These are phyloP conservation scores for Lachnellula arida DNA, from an alignment of 2,329 filamentous ascomycete genomes.

Conservation along the genomic window DNA sequence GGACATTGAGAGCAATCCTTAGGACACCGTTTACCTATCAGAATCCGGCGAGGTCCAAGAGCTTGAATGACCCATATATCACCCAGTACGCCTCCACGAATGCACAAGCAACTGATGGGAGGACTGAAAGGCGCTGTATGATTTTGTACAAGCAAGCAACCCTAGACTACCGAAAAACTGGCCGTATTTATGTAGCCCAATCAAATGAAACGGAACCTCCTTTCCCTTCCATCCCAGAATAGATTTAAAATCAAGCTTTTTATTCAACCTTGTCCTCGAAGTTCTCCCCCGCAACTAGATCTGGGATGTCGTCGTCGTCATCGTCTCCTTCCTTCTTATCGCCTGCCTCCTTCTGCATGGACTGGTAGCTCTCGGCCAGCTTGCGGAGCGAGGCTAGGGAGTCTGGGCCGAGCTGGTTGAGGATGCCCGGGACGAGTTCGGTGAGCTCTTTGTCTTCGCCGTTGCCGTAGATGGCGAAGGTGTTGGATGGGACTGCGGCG, in stretches of 20 bases:
- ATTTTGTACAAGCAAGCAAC: slow-evolving; percentile 32
- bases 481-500: slow-evolving; percentile 95
- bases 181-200: slow-evolving; percentile 21
- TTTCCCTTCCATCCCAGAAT: slow-evolving; percentile 5
- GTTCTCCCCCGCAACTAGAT: slow-evolving; percentile 94
- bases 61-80: too few species aligned
- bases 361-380: slow-evolving; percentile 99
- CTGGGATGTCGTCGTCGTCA: slow-evolving; percentile 90
- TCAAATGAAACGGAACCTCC: slow-evolving; percentile 16
- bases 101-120: slow-evolving; percentile 2
- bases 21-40: too few species aligned
- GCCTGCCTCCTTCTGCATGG: slow-evolving; percentile 89
- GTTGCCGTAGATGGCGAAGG: slow-evolving; percentile 98
- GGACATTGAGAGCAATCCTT: too few species aligned
- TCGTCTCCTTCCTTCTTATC: slow-evolving; percentile 69
- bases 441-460: slow-evolving; percentile 99
- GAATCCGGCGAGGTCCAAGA: too few species aligned
- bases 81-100: background rate
- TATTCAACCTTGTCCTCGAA: slow-evolving; percentile 81
- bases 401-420: slow-evolving; percentile 99
- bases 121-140: slow-evolving; percentile 26
- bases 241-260: slow-evolving; percentile 10
- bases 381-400: slow-evolving; percentile 96
- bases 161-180: slow-evolving; percentile 28
- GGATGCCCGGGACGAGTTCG: slow-evolving; percentile 97